Percentiles rank a stretch among this genome's conserved stretches.
Conservation (phyloP, 2,329 filamentous ascomycete species). For the Ceratocystis albifundus region DNA sequence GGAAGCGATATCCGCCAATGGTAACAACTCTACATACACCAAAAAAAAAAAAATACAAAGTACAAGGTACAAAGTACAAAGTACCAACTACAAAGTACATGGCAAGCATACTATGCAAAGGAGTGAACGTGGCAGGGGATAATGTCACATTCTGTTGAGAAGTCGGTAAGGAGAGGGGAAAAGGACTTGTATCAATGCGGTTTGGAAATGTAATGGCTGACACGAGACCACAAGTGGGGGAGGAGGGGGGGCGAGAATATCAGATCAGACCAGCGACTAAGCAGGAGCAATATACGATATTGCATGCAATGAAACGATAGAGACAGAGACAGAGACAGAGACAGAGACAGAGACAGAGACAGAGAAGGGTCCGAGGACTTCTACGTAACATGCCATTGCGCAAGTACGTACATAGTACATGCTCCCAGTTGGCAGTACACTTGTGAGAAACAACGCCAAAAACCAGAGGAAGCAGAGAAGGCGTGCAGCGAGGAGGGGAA, state of each 20-base stretch:
- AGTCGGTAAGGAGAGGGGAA: background rate
- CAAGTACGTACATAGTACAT: background rate
- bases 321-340: too few relatives aligned
- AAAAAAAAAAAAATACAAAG: background rate
- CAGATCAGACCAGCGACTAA: background rate
- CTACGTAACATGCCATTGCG: too few relatives aligned
- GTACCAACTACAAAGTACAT: too few relatives aligned
- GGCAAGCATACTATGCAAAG: background rate
- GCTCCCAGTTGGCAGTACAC: background rate
- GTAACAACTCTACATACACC: background rate
- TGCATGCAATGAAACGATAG: background rate
- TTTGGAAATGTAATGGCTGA: background rate
- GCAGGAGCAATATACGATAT: background rate
- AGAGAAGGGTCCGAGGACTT: too few relatives aligned
- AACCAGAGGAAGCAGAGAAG: background rate
- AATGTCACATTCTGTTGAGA: background rate
- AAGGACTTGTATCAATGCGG: background rate
- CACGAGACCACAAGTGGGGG: background rate
- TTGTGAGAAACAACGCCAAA: background rate
- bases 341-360: background rate
- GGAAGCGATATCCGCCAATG: background rate
- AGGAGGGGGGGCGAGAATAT: background rate
- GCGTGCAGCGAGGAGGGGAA: too few relatives aligned
- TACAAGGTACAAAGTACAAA: too few relatives aligned
- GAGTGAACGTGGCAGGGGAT: background rate